Conservation (phyloP, 805 yeast genomes). For the Lipomyces yamanashiensis region DNA sequence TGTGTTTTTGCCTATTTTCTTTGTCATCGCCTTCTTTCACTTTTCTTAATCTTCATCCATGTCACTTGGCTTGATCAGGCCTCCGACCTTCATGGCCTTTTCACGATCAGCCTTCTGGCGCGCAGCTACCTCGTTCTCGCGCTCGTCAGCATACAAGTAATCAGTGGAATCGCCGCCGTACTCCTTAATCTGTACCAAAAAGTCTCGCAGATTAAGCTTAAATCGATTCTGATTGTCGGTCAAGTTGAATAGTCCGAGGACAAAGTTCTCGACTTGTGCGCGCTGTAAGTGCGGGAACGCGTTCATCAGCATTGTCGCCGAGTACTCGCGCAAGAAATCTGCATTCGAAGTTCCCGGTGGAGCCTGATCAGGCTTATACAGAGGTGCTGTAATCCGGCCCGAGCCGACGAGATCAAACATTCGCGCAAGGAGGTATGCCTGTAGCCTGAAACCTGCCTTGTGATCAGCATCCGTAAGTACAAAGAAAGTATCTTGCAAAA, state of each 20-base stretch:
- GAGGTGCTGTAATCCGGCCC: constrained; percentile 72
- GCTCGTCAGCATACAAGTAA: constrained; percentile 91
- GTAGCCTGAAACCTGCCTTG: constrained; percentile 91
- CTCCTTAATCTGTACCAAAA: constrained; percentile 93
- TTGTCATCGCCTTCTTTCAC: background rate
- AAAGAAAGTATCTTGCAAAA: constrained; percentile 87
- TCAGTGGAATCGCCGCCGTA: constrained; percentile 95
- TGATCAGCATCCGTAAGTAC: constrained; percentile 97
- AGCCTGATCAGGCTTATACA: constrained; percentile 79
- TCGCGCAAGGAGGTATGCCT: constrained; percentile 80
- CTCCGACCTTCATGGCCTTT: constrained; percentile 86
- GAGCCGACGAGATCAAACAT: constrained; percentile 82
- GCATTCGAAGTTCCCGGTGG: constrained; percentile 85
- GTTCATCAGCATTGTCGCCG: constrained; percentile 76
- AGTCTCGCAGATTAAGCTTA: constrained; percentile 87
- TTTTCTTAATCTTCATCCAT: constrained; percentile 48
- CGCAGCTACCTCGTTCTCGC: constrained; percentile 74
- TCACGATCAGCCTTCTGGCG: constrained; percentile 72
- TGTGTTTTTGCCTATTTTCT: background rate
- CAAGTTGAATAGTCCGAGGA: constrained; percentile 69
- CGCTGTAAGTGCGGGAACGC: constrained; percentile 93
- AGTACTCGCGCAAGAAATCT: constrained; percentile 74
- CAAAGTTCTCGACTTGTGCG: constrained; percentile 81
- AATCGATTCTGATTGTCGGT: constrained; percentile 77
- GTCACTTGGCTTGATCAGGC: constrained; percentile 91